Percentiles rank a stretch among this genome's conserved stretches.
Evolutionary conservation across 164 flowering plant species (phyloP).

Genomic region (Magnolia officinalis): DNA sequence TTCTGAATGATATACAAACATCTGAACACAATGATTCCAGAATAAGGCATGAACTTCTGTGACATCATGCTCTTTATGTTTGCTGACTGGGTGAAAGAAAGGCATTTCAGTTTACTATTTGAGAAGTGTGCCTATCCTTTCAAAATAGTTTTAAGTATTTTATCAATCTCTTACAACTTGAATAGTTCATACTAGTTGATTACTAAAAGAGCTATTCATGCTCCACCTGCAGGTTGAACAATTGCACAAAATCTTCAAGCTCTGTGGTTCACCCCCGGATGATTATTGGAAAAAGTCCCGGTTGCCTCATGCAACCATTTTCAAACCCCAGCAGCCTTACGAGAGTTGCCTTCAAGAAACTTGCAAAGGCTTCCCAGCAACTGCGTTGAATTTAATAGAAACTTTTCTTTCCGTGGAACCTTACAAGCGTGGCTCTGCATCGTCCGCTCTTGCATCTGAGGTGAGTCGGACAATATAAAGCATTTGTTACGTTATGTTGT

Average conservation of each 20-base stretch:
- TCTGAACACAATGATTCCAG: no score
- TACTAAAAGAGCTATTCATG: no score
- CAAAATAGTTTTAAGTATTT: no score
- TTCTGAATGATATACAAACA: no score
- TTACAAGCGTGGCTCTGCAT: slow-evolving; percentile 69
- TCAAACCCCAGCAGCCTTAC: slow-evolving; percentile 76
- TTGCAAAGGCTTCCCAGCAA: slow-evolving; percentile 49
- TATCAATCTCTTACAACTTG: no score
- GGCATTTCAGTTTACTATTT: no score
- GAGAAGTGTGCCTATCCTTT: no score
- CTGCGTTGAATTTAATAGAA: slow-evolving; percentile 56
- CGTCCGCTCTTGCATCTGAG: slow-evolving; percentile 70
- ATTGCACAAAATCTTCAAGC: slow-evolving; percentile 88
- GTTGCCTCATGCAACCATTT: slow-evolving; percentile 81
- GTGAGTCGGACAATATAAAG: slow-evolving; percentile 31
- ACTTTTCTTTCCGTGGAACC: slow-evolving; percentile 74
- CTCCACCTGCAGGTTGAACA: slow-evolving; percentile 69
- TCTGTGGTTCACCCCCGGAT: slow-evolving; percentile 89
- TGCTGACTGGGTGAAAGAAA: no score
- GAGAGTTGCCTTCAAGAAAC: slow-evolving; percentile 64
- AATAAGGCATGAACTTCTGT: no score
- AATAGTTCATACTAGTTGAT: no score
- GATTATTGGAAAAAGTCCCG: slow-evolving; percentile 75
- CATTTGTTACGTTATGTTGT: neutral
- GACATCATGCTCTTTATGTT: no score